Base-by-base conservation (phyloP, 2,329 filamentous ascomycete genomes). In the Byssochlamys sp. region DNA sequence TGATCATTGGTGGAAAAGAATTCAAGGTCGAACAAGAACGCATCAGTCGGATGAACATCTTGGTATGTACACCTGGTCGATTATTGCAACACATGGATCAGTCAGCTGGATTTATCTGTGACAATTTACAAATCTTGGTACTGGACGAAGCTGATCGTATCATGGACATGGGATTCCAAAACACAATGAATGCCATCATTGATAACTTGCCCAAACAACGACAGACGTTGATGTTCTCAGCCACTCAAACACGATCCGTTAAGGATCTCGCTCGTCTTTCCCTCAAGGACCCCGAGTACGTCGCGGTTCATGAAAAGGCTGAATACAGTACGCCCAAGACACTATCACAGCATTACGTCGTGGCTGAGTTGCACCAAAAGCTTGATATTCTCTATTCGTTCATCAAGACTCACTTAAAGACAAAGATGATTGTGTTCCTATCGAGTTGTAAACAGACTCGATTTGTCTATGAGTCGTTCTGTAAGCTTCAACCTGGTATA, bases 371-470 rank as follows among this genome's bases (percentile, higher is more conserved):
- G 1, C 80, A 89, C 0, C 87, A 96, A 58, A 99, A 99, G 72
- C 80, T 99, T 54, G 89, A 97, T 69, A 95, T 89, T 0, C 76
- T 99, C 1, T 99, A 88, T 80, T 90, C 90, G 27, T 99, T 99
- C 72, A 87, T 99, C 63, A 87, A 91, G 63, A 82, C 88, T 5
- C 95, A 95, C 67, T 81, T 96, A 55, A 96, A 96, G 75, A 86
- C 86, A 62, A 99, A 97, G 74, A 96, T 96, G 2, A 84, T 99
- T 24, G 91, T 97, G 26, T 99, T 99, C 70, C 75, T 97, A 59
- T 96, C 91, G 2, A 95, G 91, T 0, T 91, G 91, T 52, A 99
- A 99, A 71, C 91, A 97, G 69, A 94, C 99, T n/a, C 87, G 94
- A 14, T 99, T 96, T 69, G 89, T 94, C 4, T 97, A 95, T 74